These are phyloP conservation scores for Brassica carinata DNA, from an alignment of 345 rosid genomes.

Conservation along the genomic window DNA sequence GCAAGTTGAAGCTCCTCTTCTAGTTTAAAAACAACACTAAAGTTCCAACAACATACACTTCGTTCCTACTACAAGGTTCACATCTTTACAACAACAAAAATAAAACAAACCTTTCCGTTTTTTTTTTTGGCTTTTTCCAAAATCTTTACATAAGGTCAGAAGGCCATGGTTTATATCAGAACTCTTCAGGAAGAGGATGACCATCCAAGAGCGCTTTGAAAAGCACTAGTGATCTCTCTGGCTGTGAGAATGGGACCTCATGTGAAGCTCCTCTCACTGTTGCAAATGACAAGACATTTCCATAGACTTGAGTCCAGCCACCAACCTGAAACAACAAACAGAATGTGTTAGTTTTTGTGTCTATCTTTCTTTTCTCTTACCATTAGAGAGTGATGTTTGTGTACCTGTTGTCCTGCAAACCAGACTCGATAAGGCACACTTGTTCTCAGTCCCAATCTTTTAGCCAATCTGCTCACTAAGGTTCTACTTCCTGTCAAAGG, in stretches of 20 bases:
- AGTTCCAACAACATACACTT: constrained; percentile 28
- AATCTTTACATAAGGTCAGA: constrained; percentile 33
- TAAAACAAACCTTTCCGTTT: constrained; percentile 11
- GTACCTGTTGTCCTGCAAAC: constrained; percentile 88
- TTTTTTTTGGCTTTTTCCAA: constrained; percentile 4
- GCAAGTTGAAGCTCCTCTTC: constrained; percentile 81
- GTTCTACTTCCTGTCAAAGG: constrained; percentile 86
- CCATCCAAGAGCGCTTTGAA: constrained; percentile 72
- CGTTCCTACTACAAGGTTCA: constrained; percentile 36
- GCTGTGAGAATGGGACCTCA: constrained; percentile 97
- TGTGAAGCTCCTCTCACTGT: constrained; percentile 96
- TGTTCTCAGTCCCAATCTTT: constrained; percentile 57
- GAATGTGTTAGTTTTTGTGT: constrained; percentile 15
- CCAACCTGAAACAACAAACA: constrained; percentile 64
- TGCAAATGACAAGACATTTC: constrained; percentile 78
- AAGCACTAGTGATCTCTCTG: constrained; percentile 85
- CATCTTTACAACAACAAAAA: constrained; percentile 27
- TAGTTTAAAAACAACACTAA: constrained; percentile 36
- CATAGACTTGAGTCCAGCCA: constrained; percentile 97
- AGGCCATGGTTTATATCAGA: constrained; percentile 45
- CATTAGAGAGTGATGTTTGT: background rate
- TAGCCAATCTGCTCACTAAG: constrained; percentile 62
- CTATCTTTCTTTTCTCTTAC: background rate
- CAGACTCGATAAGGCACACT: constrained; percentile 79
- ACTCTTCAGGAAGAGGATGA: constrained; percentile 68